Evolutionary conservation across 2,329 filamentous ascomycete species (phyloP).

Genomic region (Chaetothyriales sp.): DNA sequence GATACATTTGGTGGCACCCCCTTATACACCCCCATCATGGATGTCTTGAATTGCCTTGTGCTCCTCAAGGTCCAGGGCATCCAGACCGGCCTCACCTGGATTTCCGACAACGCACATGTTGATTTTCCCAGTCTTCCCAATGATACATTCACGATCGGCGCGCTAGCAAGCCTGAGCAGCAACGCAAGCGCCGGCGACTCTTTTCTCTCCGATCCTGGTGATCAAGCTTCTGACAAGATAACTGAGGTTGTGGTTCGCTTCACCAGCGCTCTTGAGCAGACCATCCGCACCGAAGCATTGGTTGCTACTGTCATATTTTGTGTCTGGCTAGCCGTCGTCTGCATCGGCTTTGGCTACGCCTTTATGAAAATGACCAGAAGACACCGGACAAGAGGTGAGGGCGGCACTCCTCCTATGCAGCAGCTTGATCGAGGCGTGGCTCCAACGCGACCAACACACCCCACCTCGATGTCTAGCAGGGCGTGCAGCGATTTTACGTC

Average conservation of each 20-base stretch:
- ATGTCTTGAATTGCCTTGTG: conserved; percentile 76
- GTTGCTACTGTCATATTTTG: conserved; percentile 59
- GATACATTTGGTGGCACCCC: conserved; percentile 69
- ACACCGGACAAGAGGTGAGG: conserved; percentile 49
- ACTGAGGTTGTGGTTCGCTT: conserved; percentile 61
- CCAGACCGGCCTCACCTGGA: conserved; percentile 85
- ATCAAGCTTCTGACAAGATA: conserved; percentile 66
- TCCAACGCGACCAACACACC: conserved; percentile 1
- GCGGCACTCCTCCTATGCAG: conserved; percentile 30
- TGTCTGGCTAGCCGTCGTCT: conserved; percentile 35
- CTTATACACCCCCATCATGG: conserved; percentile 62
- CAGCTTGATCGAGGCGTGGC: neutral
- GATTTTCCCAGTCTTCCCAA: conserved; percentile 64
- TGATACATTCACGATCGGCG: conserved; percentile 71
- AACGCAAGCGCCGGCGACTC: conserved; percentile 42
- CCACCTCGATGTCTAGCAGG: neutral
- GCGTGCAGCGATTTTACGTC: conserved; percentile 10
- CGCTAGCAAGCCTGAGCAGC: conserved; percentile 41
- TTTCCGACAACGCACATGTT: conserved; percentile 73
- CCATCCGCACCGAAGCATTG: conserved; percentile 62
- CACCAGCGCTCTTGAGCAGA: conserved; percentile 50
- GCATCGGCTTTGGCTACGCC: conserved; percentile 59
- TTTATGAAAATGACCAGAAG: conserved; percentile 46
- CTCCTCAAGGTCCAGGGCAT: conserved; percentile 73
- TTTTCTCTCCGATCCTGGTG: conserved; percentile 66